Base-by-base conservation (phyloP, 2,329 filamentous ascomycete species). In the Aureobasidium musti region DNA sequence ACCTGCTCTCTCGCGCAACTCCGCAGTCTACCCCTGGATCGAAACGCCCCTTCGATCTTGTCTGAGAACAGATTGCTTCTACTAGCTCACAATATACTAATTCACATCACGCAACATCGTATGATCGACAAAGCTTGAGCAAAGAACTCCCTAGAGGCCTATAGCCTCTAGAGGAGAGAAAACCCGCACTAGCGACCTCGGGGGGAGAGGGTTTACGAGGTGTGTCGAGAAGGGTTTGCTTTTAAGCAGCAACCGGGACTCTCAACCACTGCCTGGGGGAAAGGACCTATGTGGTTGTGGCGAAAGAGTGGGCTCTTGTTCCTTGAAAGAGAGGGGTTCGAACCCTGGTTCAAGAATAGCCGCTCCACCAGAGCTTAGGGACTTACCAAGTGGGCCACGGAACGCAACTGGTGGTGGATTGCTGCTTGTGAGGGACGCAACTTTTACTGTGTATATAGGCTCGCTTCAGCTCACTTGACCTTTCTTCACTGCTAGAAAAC, bases 31-130 rank as follows among this genome's bases (percentile, higher is more conserved):
- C 61, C 28, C 49, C 61, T 45, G 61, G 61, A 13, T 43, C 49
- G 1, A 64, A 64, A 13, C 61, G 61, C 54, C 61, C 61, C 13
- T 64, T 64, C n/a, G 61, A 64, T 26, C 61, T 64, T 33, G 61
- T 64, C 47, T 64, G 60, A 63, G n/a, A 13, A 23, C 21, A 8
- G 5, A 5, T 2, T 6, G 1, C 30, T 54, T 37, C 5, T 54
- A n/a, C 26, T 28, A 14, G 26, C 3, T 19, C 17, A 33, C 26
- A 30, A 30, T 17, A 3, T 49, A 17, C 3, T n/a, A 7, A 3
- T 33, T 11, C 11, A 14, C 14, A n/a, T 26, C 49, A 52, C 7
- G 26, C 10, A 35, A 11, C 2, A 11, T 10, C 10, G 2, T 14
- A n/a, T 28, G 13, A 11, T 50, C 2, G 7, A 30, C 47, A 3